phyloP scores from a whole-genome alignment of 2,329 filamentous ascomycete genomes.

The Sporothrix dimorphospora region DNA sequence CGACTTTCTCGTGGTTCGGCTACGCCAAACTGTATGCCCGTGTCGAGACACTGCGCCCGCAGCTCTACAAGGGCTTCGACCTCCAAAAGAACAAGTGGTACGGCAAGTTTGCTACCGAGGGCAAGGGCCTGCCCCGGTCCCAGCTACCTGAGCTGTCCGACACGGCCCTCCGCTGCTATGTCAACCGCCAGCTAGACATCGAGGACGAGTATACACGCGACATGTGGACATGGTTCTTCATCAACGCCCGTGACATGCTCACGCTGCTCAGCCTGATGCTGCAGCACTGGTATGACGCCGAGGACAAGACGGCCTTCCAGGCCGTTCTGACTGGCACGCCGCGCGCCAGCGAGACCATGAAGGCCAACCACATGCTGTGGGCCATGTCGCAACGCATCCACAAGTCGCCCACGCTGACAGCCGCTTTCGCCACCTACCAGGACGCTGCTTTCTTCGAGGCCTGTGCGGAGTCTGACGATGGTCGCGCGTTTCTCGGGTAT shows the following conservation, averaged over 20 bases:
- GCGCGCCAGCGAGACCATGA: slow-evolving; percentile 7
- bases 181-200: background rate
- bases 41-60: background rate
- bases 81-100: slow-evolving; percentile 10
- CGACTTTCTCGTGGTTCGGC: background rate
- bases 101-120: slow-evolving; percentile 4
- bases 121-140: background rate
- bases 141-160: background rate
- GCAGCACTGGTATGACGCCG: background rate
- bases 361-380: slow-evolving; percentile 13
- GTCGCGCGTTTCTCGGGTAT: background rate
- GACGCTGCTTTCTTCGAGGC: background rate
- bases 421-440: background rate
- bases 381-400: background rate
- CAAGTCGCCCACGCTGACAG: background rate
- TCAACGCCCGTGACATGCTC: slow-evolving; percentile 2
- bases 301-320: slow-evolving; percentile 5
- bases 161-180: background rate
- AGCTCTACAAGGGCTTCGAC: slow-evolving; percentile 9
- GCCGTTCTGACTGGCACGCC: background rate
- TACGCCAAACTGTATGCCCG: slow-evolving; percentile 1
- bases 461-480: background rate
- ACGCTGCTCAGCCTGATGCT: background rate
- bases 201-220: slow-evolving; percentile 5
- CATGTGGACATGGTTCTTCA: slow-evolving; percentile 10